Percentiles rank a stretch among this genome's conserved stretches.
phyloP scores from a whole-genome alignment of 257 asterid species.

The Gynochthodes officinalis region DNA sequence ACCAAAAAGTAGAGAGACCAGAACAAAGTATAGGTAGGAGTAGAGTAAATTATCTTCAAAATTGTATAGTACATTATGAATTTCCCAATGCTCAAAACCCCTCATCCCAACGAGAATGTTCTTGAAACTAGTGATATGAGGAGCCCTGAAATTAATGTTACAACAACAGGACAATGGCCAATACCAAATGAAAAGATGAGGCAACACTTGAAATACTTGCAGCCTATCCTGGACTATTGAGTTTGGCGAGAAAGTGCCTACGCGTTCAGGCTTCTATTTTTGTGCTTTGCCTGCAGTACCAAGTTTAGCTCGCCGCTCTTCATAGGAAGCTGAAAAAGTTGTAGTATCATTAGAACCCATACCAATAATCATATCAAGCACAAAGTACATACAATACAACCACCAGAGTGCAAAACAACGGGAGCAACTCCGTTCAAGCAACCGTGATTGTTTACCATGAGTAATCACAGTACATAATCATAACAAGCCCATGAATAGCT shows the following conservation, averaged over 20 bases:
- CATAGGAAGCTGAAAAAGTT: conserved; percentile 75
- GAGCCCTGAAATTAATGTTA: not conserved
- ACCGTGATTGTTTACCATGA: not conserved
- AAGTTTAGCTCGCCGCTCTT: conserved; percentile 67
- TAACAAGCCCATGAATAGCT: too few relatives aligned
- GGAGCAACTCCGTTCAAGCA: conserved; percentile 6
- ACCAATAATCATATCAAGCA: conserved; percentile 6
- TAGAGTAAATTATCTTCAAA: too few relatives aligned
- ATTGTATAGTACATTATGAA: too few relatives aligned
- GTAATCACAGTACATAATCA: too few relatives aligned
- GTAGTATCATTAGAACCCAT: conserved; percentile 1
- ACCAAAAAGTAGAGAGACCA: too few relatives aligned
- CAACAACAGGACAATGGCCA: not conserved
- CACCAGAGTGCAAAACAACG: not conserved
- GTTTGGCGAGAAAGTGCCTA: not conserved
- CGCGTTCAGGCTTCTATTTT: conserved; percentile 4
- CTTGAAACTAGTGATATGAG: not conserved
- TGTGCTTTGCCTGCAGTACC: conserved; percentile 25
- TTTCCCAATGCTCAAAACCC: not conserved
- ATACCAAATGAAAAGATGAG: not conserved
- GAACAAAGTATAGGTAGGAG: too few relatives aligned
- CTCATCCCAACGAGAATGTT: not conserved
- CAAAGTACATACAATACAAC: not conserved
- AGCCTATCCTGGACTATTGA: not conserved
- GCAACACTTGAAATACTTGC: not conserved